Evolutionary conservation across 441 rosid genomes (phyloP), one percentile per base, ranked within the genome.

Genomic region (Codiaeum variegatum): DNA sequence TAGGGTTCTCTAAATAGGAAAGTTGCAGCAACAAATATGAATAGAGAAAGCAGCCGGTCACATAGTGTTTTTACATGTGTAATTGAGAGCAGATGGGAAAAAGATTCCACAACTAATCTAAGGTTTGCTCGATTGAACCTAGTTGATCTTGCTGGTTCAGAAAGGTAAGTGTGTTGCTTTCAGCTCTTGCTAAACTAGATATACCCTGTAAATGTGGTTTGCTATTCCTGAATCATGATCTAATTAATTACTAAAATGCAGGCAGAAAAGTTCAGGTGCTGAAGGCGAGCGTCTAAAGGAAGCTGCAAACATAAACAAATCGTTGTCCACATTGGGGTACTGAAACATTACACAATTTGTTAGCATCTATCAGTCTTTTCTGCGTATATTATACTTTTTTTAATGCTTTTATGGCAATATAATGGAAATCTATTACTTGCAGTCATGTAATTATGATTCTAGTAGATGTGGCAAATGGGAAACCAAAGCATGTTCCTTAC

Each of bases 371-470:
- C 40, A 26, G 32, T 34, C 18, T 0, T 51, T 15, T 51, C 21
- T 49, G 21, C 23, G 15, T 54, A 29, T 47, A 5, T 36, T 26
- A 52, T 52, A 12, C 4, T 47, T 69, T 3, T 51, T 44, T 34
- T 21, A 69, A 26, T 13, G 19, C 21, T 42, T 55, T 61, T 44
- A 29, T 46, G 56, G 63, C 24, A 61, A 80, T 42, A 24, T 78
- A 67, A 65, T 56, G 29, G 51, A 32, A 31, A 55, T 52, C 46
- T 71, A 42, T 67, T 76, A 56, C 76, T 75, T 83, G 85, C 86
- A 96, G 99, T 79, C 98, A 93, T 85, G 99, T 96, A 70, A 96
- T 96, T 65, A 96, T 96, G 99, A 89, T 93, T 82, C 88, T 96
- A 75, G 90, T 93, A 80, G 99, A 96, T 75, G 86, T 93, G 80